phyloP scores from a whole-genome alignment of 2,329 filamentous ascomycete species.

The Arthrobotrys musiformis region DNA sequence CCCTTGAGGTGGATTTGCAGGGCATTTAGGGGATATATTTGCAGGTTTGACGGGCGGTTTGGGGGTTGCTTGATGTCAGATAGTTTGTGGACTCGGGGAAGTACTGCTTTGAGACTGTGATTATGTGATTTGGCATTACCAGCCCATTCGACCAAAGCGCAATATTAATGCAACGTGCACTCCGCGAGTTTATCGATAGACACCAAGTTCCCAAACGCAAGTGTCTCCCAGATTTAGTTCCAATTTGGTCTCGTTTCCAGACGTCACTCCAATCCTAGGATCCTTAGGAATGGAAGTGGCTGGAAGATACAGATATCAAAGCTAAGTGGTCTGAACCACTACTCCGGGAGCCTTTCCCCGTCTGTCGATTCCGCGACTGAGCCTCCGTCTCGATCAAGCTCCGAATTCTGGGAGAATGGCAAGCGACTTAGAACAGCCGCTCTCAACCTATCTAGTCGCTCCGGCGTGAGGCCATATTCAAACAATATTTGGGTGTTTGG shows the following conservation, averaged over 20 bases:
- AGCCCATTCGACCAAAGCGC: not conserved
- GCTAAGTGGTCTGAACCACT: not conserved
- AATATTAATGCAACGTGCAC: not conserved
- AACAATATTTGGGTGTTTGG: conserved; percentile 28
- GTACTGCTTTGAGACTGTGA: too few species aligned
- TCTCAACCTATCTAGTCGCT: conserved; percentile 18
- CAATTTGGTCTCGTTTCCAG: too few species aligned
- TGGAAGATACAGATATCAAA: not conserved
- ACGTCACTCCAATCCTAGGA: too few species aligned
- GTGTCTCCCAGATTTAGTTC: too few species aligned
- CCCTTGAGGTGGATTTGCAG: conserved; percentile 30
- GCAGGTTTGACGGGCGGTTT: not conserved
- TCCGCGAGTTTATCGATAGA: not conserved
- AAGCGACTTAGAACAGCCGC: conserved; percentile 15
- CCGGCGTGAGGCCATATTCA: conserved; percentile 20
- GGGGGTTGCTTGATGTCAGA: not conserved
- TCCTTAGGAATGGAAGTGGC: not conserved
- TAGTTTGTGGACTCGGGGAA: too few species aligned
- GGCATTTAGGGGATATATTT: not conserved
- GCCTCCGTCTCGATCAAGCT: conserved; percentile 3
- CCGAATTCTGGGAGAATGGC: not conserved
- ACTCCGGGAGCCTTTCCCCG: not conserved
- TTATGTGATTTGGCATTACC: too few species aligned
- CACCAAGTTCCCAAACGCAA: too few species aligned
- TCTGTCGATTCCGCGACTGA: not conserved